Percentiles rank a stretch among this genome's conserved stretches.
phyloP scores from a whole-genome alignment of 2,329 filamentous ascomycete species.

The Aspergillus tanneri region DNA sequence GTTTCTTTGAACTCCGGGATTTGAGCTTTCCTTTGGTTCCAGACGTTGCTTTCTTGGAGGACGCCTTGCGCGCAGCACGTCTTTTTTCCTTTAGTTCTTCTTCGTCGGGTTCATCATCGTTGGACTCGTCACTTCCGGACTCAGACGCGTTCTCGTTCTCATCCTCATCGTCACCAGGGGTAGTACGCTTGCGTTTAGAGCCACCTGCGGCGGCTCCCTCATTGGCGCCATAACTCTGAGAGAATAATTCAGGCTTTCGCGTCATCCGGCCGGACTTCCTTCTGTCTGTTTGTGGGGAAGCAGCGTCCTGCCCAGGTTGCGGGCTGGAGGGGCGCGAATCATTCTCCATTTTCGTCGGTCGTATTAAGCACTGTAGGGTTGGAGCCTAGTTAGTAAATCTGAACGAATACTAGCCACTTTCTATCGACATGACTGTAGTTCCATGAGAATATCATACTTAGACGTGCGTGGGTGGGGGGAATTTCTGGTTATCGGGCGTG shows the following conservation, averaged over 20 bases:
- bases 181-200: constrained; percentile 53
- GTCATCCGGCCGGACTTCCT: constrained; percentile 47
- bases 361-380: constrained; percentile 7
- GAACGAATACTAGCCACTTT: neutral
- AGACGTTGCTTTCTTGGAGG: constrained; percentile 33
- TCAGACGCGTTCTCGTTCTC: constrained; percentile 34
- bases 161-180: constrained; percentile 38
- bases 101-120: constrained; percentile 45
- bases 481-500: constrained; percentile 5
- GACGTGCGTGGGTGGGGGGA: constrained; percentile 18
- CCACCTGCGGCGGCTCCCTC: constrained; percentile 26
- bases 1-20: constrained; percentile 51
- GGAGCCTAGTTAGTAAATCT: neutral
- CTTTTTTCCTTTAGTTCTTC: constrained; percentile 50
- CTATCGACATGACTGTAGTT: neutral
- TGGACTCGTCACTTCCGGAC: constrained; percentile 41
- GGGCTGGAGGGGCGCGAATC: constrained; percentile 25
- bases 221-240: constrained; percentile 35
- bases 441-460: constrained; percentile 11
- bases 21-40: constrained; percentile 42
- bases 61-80: constrained; percentile 36
- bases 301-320: constrained; percentile 17
- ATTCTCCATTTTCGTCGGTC: constrained; percentile 20
- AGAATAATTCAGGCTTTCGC: constrained; percentile 45
- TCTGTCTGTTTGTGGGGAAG: constrained; percentile 33